These are phyloP conservation scores for Epichloe coenophiala DNA, from an alignment of 2,329 filamentous ascomycete species.

Conservation along the genomic window DNA sequence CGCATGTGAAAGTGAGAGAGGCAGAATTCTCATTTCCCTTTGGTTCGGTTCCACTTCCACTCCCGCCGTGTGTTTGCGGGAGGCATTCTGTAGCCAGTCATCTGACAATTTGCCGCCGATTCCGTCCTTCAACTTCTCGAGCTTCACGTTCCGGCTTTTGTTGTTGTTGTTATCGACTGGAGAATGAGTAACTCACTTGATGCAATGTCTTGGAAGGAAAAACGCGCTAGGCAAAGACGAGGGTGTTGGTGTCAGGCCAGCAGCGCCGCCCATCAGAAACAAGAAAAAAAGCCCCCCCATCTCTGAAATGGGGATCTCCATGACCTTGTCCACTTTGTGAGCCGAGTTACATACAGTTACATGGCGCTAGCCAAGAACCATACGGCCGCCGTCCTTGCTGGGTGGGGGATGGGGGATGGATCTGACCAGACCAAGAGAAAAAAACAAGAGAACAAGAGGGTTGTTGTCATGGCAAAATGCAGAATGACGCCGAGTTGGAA, in stretches of 20 bases:
- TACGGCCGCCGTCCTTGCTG: neutral
- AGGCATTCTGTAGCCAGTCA: neutral
- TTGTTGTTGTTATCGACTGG: no score
- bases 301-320: slow-evolving; percentile 4
- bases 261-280: no score
- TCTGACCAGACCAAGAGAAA: no score
- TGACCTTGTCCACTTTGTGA: neutral
- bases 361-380: slow-evolving; percentile 1
- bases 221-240: neutral
- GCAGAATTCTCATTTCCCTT: no score
- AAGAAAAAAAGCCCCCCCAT: neutral
- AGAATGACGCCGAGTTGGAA: neutral
- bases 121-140: no score
- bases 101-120: neutral
- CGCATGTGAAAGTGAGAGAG: neutral
- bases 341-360: neutral
- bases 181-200: neutral
- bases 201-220: neutral
- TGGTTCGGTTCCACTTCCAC: neutral
- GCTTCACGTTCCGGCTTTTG: no score
- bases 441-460: no score
- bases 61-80: neutral
- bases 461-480: neutral
- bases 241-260: neutral
- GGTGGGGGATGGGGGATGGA: neutral